Evolutionary conservation across 257 asterid species (phyloP).

Genomic region (Solanum pinnatisectum): DNA sequence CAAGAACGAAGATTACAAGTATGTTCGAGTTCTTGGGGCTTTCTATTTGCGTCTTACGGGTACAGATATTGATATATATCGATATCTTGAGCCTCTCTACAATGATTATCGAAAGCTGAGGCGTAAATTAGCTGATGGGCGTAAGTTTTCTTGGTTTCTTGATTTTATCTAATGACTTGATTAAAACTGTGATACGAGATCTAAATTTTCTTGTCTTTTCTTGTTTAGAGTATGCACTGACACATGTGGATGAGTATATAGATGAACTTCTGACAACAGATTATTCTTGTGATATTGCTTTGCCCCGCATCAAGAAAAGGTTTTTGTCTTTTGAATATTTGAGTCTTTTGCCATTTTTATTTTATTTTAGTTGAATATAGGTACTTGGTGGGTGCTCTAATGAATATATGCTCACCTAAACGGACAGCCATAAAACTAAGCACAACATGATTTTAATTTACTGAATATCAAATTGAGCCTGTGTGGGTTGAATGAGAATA

Average conservation of each 20-base stretch:
- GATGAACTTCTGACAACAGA: constrained; percentile 83
- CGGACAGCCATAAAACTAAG: not conserved
- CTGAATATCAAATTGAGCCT: not conserved
- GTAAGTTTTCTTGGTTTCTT: constrained; percentile 23
- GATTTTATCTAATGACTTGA: not conserved
- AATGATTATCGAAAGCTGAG: constrained; percentile 92
- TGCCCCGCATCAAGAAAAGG: constrained; percentile 91
- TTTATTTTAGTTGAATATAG: not conserved
- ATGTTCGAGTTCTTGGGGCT: constrained; percentile 87
- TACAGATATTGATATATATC: constrained; percentile 76
- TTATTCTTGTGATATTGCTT: constrained; percentile 83
- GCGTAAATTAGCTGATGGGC: constrained; percentile 47
- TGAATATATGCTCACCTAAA: not conserved
- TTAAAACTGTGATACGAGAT: not conserved
- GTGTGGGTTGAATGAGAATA: not conserved
- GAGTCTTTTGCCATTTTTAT: not conserved
- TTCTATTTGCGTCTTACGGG: constrained; percentile 92
- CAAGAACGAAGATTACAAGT: constrained; percentile 89
- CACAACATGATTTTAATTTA: not conserved
- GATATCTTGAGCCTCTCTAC: constrained; percentile 84
- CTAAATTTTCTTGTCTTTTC: not conserved
- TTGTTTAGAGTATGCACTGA: constrained; percentile 49
- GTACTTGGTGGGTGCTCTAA: not conserved
- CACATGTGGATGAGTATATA: constrained; percentile 82
- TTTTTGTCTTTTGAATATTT: constrained; percentile 2